Conservation (phyloP, 2,329 filamentous ascomycete species). For the Aspergillus sp. region DNA sequence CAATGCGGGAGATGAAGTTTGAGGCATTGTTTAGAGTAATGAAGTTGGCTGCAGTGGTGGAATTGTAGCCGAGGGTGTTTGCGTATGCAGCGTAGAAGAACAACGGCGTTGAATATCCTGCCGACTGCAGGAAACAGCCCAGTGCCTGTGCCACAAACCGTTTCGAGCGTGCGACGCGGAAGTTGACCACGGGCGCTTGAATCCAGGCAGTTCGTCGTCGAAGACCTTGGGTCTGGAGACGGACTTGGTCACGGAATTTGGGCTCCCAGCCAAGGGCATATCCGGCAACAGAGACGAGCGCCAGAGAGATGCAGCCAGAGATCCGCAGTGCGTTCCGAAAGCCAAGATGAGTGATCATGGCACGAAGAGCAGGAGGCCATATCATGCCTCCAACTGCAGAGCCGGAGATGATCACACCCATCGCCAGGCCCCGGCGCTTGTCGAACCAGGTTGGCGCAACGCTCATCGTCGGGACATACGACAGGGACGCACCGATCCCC, state of each 20-base stretch:
- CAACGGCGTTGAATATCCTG: slow-evolving; percentile 41
- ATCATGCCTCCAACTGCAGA: slow-evolving; percentile 43
- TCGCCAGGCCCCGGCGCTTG: slow-evolving; percentile 37
- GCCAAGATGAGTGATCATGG: slow-evolving; percentile 33
- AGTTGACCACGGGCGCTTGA: slow-evolving; percentile 35
- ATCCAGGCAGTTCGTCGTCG: slow-evolving; percentile 20
- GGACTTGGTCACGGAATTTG: slow-evolving; percentile 23
- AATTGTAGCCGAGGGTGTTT: slow-evolving; percentile 39
- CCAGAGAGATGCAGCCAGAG: slow-evolving; percentile 28
- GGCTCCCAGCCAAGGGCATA: slow-evolving; percentile 33
- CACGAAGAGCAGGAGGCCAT: slow-evolving; percentile 36
- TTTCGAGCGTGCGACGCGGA: slow-evolving; percentile 22
- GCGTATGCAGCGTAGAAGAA: slow-evolving; percentile 44
- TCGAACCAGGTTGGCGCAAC: slow-evolving; percentile 42
- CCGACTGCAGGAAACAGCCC: slow-evolving; percentile 39
- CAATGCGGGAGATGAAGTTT: slow-evolving; percentile 41
- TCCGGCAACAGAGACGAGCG: slow-evolving; percentile 29
- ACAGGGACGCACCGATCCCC: slow-evolving; percentile 40
- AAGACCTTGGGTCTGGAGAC: slow-evolving; percentile 16
- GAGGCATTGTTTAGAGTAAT: slow-evolving; percentile 44
- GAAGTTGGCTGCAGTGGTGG: slow-evolving; percentile 38
- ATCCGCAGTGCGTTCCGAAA: slow-evolving; percentile 41
- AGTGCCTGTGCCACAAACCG: slow-evolving; percentile 40
- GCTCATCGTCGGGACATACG: slow-evolving; percentile 41
- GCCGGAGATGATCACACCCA: slow-evolving; percentile 41